These are phyloP conservation scores for Candida buenavistaensis DNA, from an alignment of 1,139 yeast species.

Conservation along the genomic window DNA sequence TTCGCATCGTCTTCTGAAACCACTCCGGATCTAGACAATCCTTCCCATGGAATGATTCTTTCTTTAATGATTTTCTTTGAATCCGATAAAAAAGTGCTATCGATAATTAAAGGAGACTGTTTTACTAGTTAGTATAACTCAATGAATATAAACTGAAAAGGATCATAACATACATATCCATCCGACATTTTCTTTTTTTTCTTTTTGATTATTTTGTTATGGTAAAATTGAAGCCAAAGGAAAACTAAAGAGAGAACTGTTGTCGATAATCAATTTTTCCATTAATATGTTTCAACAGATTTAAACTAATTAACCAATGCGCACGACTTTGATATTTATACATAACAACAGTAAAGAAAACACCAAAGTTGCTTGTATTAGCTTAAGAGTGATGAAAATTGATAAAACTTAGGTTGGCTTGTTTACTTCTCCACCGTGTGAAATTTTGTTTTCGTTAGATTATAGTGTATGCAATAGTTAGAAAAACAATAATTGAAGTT, in stretches of 20 bases:
- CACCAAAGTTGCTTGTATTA: too few relatives aligned
- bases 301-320: background rate
- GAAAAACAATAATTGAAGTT: too few relatives aligned
- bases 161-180: conserved; percentile 11
- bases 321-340: background rate
- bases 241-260: background rate
- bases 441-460: too few relatives aligned
- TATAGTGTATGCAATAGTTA: too few relatives aligned
- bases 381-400: too few relatives aligned
- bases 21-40: conserved; percentile 74
- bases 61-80: conserved; percentile 73
- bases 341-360: too few relatives aligned
- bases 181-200: conserved; percentile 6
- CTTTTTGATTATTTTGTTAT: background rate
- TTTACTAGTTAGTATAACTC: conserved; percentile 12
- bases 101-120: conserved; percentile 38
- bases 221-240: background rate
- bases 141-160: background rate
- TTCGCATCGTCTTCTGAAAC: conserved; percentile 67
- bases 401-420: too few relatives aligned
- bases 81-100: conserved; percentile 71
- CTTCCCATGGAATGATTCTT: conserved; percentile 92
- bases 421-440: too few relatives aligned
- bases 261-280: background rate
- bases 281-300: background rate